phyloP scores from a whole-genome alignment of 768 basidiomycete species.

The Scleroderma citrinum region DNA sequence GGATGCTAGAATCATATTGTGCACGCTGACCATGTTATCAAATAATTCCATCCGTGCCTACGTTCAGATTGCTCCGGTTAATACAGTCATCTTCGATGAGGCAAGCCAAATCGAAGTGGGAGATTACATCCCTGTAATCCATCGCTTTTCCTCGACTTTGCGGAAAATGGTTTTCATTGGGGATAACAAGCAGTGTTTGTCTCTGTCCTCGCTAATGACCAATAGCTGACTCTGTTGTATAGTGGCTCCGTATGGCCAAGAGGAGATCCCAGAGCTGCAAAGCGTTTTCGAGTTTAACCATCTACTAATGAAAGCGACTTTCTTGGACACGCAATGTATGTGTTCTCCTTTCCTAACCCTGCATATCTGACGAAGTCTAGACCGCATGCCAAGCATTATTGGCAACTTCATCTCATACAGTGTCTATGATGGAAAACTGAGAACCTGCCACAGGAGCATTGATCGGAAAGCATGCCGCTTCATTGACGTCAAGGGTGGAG shows the following conservation, averaged over 20 bases:
- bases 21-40: constrained; percentile 44
- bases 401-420: constrained; percentile 61
- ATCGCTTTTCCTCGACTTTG: constrained; percentile 20
- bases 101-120: constrained; percentile 41
- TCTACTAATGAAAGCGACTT: constrained; percentile 39
- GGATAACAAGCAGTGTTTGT: constrained; percentile 33
- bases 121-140: constrained; percentile 33
- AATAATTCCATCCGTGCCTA: constrained; percentile 12
- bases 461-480: constrained; percentile 31
- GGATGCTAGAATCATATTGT: constrained; percentile 36
- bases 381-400: constrained; percentile 78
- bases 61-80: constrained; percentile 27
- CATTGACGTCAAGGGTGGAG: constrained; percentile 34
- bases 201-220: not conserved
- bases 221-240: constrained; percentile 22
- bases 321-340: constrained; percentile 73
- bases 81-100: constrained; percentile 40
- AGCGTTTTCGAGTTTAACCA: constrained; percentile 73
- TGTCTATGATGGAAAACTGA: constrained; percentile 56
- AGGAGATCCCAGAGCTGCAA: constrained; percentile 53
- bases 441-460: constrained; percentile 45
- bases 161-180: constrained; percentile 35
- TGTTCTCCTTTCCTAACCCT: not conserved
- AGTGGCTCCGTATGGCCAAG: constrained; percentile 80
- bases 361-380: constrained; percentile 31